Conservation (phyloP, 352 stramenopile species). For the Pilasporangium apinafurcum region DNA sequence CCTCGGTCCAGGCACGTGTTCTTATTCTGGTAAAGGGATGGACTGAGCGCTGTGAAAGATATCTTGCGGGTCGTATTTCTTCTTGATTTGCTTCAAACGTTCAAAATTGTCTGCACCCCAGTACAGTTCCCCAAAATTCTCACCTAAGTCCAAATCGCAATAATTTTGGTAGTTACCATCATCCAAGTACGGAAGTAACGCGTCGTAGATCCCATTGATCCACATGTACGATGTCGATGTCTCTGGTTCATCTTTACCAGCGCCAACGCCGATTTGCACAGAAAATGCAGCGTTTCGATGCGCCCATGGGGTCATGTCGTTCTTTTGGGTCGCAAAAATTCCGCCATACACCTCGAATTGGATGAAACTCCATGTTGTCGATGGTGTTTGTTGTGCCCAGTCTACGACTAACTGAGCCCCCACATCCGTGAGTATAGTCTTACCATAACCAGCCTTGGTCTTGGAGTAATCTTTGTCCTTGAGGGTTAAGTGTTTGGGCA, state of each 20-base stretch:
- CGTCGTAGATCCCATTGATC: conserved; percentile 27
- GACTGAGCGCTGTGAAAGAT: conserved; percentile 56
- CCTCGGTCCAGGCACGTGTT: too few relatives aligned
- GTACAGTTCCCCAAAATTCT: conserved; percentile 33
- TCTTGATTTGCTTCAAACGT: conserved; percentile 39
- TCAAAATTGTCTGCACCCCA: conserved; percentile 45
- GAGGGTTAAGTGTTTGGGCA: conserved; percentile 19
- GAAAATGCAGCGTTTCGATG: conserved; percentile 40
- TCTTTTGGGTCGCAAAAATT: conserved; percentile 29
- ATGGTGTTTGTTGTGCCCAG: conserved; percentile 23
- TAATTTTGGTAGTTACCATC: conserved; percentile 60
- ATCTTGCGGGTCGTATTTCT: conserved; percentile 35
- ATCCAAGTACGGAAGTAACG: conserved; percentile 30
- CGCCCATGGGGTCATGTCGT: conserved; percentile 40
- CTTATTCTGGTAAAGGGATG: conserved; percentile 33
- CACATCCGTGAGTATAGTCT: conserved; percentile 24
- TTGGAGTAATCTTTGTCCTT: conserved; percentile 40
- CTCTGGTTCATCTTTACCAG: conserved; percentile 27
- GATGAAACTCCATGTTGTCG: conserved; percentile 34
- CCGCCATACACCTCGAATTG: conserved; percentile 49
- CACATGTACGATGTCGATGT: conserved; percentile 28
- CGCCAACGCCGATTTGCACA: conserved; percentile 33
- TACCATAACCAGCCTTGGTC: conserved; percentile 45
- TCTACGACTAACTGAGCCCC: conserved; percentile 28
- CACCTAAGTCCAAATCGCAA: conserved; percentile 39